Conservation (phyloP, 2,329 filamentous ascomycete genomes). For the Colletotrichum sp. region DNA sequence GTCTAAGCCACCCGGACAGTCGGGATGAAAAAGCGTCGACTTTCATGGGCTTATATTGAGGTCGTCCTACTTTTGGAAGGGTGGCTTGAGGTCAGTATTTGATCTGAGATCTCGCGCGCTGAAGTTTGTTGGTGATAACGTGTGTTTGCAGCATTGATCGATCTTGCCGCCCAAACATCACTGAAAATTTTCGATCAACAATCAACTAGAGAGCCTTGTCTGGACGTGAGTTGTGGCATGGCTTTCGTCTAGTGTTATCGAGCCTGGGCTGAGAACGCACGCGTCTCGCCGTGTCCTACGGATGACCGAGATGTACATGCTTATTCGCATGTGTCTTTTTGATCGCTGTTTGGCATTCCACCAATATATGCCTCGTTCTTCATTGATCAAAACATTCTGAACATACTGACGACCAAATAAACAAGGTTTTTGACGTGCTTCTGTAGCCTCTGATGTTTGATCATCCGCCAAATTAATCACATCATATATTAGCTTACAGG, state of each 20-base stretch:
- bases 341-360: neutral
- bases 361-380: fast-evolving
- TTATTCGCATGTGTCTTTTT: neutral
- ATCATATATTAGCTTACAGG: too few species aligned
- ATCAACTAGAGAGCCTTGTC: neutral
- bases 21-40: neutral
- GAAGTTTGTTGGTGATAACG: neutral
- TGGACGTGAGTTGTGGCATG: fast-evolving
- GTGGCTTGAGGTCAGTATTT: neutral
- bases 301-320: too few species aligned
- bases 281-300: neutral
- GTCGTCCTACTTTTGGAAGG: neutral
- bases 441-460: neutral
- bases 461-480: too few species aligned
- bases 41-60: too few species aligned
- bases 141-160: neutral
- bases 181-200: neutral
- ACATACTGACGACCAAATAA: neutral
- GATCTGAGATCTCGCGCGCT: neutral
- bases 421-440: neutral
- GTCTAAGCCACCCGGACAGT: neutral
- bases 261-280: neutral
- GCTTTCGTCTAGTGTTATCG: neutral
- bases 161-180: neutral
- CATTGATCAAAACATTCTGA: neutral